phyloP scores from a whole-genome alignment of 441 rosid species.

The Kokia cookei region DNA sequence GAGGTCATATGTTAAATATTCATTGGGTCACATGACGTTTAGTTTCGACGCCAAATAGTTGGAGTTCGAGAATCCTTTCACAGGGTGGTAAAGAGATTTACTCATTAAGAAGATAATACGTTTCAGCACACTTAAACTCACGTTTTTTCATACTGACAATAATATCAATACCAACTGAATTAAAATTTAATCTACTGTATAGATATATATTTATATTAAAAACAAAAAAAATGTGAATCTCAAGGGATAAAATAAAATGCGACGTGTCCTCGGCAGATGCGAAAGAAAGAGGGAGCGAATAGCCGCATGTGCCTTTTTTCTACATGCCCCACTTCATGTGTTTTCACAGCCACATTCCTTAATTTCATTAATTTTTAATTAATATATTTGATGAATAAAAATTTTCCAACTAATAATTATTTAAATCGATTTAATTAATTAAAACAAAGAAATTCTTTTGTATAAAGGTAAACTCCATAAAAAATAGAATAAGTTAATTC shows the following conservation, averaged over 20 bases:
- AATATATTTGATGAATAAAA: too few species aligned
- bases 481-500: too few species aligned
- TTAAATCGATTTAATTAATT: too few species aligned
- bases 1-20: too few species aligned
- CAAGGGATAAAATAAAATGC: not conserved
- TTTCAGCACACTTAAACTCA: accelerated
- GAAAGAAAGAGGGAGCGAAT: not conserved
- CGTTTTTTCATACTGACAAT: accelerated
- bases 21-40: too few species aligned
- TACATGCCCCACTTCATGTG: not conserved
- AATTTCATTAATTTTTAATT: not conserved
- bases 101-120: too few species aligned
- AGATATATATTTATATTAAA: not conserved
- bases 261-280: not conserved
- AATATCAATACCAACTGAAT: accelerated
- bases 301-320: not conserved
- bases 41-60: too few species aligned
- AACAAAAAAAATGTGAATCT: not conserved
- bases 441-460: too few species aligned
- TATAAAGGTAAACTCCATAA: too few species aligned
- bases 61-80: too few species aligned
- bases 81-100: too few species aligned
- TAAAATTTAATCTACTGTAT: accelerated
- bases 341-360: not conserved
- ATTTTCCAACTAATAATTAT: too few species aligned